These are phyloP conservation scores for Chaetomium sp. DNA, from an alignment of 2,329 filamentous ascomycete genomes.

Conservation along the genomic window DNA sequence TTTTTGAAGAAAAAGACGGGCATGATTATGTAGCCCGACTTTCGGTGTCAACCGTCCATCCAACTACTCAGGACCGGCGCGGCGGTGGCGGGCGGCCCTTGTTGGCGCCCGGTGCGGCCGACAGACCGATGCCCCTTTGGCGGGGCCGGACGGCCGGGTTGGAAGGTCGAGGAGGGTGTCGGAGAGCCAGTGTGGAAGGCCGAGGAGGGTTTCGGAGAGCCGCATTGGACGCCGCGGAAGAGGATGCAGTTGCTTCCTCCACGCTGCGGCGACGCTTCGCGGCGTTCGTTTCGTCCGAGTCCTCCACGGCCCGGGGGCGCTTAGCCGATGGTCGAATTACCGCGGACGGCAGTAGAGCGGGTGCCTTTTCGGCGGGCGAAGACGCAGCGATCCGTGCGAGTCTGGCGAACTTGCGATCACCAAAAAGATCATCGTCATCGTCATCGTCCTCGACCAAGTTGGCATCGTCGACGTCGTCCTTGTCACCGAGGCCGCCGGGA, in stretches of 20 bases:
- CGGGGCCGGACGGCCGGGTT: conserved; percentile 1
- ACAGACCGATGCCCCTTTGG: conserved; percentile 12
- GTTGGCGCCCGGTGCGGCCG: conserved; percentile 19
- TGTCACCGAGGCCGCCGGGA: conserved; percentile 10
- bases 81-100: not conserved
- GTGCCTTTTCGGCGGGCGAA: no score
- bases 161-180: not conserved
- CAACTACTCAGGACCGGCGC: no score
- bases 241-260: not conserved
- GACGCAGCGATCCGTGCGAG: not conserved
- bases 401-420: not conserved
- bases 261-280: not conserved
- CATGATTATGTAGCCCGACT: no score
- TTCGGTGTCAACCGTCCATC: no score
- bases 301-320: not conserved
- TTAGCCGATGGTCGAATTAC: not conserved
- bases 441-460: conserved; percentile 13
- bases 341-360: not conserved
- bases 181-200: not conserved
- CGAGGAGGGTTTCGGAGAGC: no score
- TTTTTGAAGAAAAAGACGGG: no score
- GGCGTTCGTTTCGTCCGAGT: not conserved
- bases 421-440: conserved; percentile 18
- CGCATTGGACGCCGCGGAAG: not conserved
- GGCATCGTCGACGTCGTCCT: conserved; percentile 21